Evolutionary conservation across 129 eudicot genomes (phyloP), one percentile per base, ranked within the genome.

Genomic region (Logfia minima): DNA sequence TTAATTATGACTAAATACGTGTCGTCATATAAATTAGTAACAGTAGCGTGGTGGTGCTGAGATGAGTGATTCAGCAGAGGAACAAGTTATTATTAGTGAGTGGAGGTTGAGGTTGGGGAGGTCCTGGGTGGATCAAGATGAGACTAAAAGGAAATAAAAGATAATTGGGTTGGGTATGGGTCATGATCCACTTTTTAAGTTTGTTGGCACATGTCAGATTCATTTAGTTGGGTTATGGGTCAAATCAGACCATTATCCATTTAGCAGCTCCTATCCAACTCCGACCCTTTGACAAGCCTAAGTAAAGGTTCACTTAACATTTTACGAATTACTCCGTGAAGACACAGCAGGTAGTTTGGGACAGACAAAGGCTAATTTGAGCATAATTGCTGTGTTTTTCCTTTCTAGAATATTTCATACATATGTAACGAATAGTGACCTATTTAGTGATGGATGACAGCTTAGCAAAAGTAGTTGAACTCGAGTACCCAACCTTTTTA

Each of bases 401-500:
- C 23, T 17, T 53, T 18, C 60, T 4, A 53, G 23, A 53, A 53
- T 18, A 18, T 18, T 19, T 53, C n/a, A 14, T 2, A 18, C 2
- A 53, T 53, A 39, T 39, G 48, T 39, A 39, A 8, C 13, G 8
- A 53, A 4, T 53, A 53, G 23, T 3, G 9, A 18, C 8, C 60
- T 53, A 53, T 18, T 6, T 4, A 39, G 9, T 53, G 60, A 53
- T 53, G 0, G 21, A 16, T 56, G 77, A 19, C 51, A 55, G 41
- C 66, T 32, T 56, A 14, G 28, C 26, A 2, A 53, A 53, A 53
- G 60, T 18, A 72, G 48, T 72, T 52, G 14, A 72, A 72, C 77
- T 72, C 19, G 45, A 72, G 77, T 58, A 19, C 52, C 56, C 52
- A 37, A 72, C 51, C 77, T 56, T 72, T 55, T 53, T n/a, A 55